Conservation (phyloP, 352 stramenopile species). For the Blastocystis sp. region DNA sequence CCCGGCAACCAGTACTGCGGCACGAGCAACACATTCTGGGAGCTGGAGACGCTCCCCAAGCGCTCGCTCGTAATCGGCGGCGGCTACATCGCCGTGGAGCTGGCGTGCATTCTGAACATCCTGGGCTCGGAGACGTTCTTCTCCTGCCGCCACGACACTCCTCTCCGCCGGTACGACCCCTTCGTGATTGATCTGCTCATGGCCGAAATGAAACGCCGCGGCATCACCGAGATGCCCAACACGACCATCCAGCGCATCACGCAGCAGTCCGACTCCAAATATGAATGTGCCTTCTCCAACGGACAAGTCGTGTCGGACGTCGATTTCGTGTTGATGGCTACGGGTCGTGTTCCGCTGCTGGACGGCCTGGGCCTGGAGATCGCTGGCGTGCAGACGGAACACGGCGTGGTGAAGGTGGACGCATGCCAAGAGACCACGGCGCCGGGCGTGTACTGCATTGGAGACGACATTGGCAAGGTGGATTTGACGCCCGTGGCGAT, state of each 20-base stretch:
- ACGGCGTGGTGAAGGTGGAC: conserved; percentile 84
- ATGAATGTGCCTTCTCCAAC: conserved; percentile 72
- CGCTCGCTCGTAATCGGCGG: conserved; percentile 91
- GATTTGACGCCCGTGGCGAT: conserved; percentile 73
- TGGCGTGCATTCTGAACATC: conserved; percentile 89
- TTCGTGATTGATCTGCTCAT: conserved; percentile 80
- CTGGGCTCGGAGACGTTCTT: conserved; percentile 85
- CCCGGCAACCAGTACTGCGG: conserved; percentile 87
- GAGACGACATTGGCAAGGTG: conserved; percentile 82
- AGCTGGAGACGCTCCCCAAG: conserved; percentile 84
- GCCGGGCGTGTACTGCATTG: conserved; percentile 83
- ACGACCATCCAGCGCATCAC: conserved; percentile 78
- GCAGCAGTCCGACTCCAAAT: conserved; percentile 81
- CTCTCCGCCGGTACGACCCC: conserved; percentile 84
- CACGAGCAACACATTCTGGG: conserved; percentile 92
- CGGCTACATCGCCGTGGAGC: conserved; percentile 96
- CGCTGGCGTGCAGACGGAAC: conserved; percentile 76
- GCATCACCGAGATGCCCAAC: conserved; percentile 75
- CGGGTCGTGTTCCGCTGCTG: conserved; percentile 74
- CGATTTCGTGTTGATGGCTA: conserved; percentile 85
- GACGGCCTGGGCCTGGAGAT: conserved; percentile 78
- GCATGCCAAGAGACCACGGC: conserved; percentile 85
- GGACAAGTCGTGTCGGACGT: conserved; percentile 72
- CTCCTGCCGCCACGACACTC: conserved; percentile 82
- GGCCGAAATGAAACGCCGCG: conserved; percentile 77